Conservation (phyloP, 78 protist species). For the Bigelowiella natans region DNA sequence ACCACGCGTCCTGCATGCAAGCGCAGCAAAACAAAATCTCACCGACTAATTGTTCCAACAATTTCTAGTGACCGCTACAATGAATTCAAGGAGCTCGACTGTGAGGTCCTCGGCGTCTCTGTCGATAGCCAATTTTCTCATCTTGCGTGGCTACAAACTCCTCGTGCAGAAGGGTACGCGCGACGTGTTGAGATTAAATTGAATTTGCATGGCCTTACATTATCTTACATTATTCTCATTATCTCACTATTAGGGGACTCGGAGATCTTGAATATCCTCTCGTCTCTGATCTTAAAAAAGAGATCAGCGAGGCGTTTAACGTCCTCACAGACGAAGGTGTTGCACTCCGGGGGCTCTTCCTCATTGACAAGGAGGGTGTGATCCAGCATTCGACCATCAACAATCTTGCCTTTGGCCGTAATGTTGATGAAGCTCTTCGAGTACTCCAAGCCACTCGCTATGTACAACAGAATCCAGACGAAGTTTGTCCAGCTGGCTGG, state of each 20-base stretch:
- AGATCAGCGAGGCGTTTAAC: constrained; percentile 44
- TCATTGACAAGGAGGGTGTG: constrained; percentile 3
- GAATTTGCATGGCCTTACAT: background rate
- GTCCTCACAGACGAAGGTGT: constrained; percentile 10
- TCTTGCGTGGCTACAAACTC: constrained; percentile 81
- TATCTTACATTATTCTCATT: background rate
- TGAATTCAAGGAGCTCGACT: constrained; percentile 58
- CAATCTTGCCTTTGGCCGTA: background rate
- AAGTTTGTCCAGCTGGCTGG: constrained; percentile 5
- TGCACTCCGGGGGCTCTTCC: background rate
- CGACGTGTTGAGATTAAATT: background rate
- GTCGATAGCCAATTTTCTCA: constrained; percentile 74
- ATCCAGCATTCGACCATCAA: background rate
- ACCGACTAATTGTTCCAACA: no score
- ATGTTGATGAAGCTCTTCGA: background rate
- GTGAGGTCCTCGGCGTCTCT: constrained; percentile 61
- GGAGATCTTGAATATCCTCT: constrained; percentile 79
- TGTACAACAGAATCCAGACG: background rate
- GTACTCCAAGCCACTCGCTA: background rate
- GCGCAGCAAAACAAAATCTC: no score
- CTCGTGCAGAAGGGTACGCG: constrained; percentile 41
- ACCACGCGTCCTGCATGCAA: no score
- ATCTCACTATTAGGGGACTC: constrained; percentile 66
- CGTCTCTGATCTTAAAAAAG: constrained; percentile 64
- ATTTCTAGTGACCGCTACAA: constrained; percentile 47